These are phyloP conservation scores for Picea sitchensis DNA, from an alignment of 75 land plant species.

Conservation along the genomic window DNA sequence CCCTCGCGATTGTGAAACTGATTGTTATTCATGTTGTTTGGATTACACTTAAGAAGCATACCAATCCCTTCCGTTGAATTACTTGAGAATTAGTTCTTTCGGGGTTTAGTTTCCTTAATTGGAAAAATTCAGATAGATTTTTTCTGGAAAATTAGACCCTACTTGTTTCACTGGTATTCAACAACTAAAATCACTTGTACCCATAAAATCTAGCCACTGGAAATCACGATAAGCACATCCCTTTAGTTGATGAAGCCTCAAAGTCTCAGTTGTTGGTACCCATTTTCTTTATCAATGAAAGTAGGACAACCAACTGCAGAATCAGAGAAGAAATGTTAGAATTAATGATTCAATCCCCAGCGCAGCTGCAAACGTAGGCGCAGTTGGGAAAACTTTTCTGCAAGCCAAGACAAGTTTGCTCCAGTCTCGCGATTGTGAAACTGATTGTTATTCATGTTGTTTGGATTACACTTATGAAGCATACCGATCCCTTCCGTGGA, in stretches of 20 bases:
- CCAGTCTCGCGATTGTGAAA: not conserved
- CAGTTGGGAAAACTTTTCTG: too few relatives aligned
- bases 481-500: not conserved
- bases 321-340: not conserved
- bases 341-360: too few relatives aligned
- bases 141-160: too few relatives aligned
- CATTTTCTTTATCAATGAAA: not conserved
- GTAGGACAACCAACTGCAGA: not conserved
- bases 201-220: too few relatives aligned
- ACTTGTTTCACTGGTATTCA: too few relatives aligned
- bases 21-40: not conserved
- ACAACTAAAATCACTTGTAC: too few relatives aligned
- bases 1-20: not conserved
- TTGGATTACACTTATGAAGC: not conserved
- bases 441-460: not conserved
- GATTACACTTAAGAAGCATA: not conserved
- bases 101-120: not conserved
- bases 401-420: too few relatives aligned
- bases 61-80: not conserved
- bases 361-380: too few relatives aligned
- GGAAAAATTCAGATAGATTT: too few relatives aligned
- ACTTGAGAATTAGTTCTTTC: not conserved
- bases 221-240: too few relatives aligned
- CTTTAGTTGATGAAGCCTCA: too few relatives aligned
- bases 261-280: not conserved